Evolutionary conservation across 257 asterid genomes (phyloP).

Genomic region (Nicotiana sylvestris): DNA sequence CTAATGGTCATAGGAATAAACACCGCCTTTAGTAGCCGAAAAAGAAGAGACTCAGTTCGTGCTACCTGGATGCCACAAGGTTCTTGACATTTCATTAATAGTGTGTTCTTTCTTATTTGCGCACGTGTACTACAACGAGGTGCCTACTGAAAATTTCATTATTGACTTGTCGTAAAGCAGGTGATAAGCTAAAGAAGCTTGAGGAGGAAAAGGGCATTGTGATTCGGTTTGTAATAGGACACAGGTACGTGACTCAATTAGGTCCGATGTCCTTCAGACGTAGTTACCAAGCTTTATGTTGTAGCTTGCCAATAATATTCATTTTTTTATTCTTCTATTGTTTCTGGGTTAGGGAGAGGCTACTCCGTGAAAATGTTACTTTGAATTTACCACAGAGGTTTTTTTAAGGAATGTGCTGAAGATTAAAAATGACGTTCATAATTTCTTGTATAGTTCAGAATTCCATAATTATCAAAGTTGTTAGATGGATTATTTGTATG

Average conservation of each 20-base stretch:
- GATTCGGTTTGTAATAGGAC: conserved; percentile 54
- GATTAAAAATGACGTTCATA: background rate
- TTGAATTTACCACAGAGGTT: background rate
- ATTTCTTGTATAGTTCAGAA: background rate
- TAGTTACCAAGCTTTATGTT: background rate
- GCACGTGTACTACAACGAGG: background rate
- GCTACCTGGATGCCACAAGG: conserved; percentile 94
- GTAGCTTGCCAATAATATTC: background rate
- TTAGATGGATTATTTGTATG: background rate
- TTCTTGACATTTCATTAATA: conserved; percentile 23
- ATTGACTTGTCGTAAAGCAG: conserved; percentile 19
- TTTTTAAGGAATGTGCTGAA: background rate
- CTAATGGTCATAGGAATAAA: conserved; percentile 75
- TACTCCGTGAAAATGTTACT: background rate
- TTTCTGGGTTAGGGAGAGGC: background rate
- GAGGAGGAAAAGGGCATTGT: conserved; percentile 59
- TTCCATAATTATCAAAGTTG: background rate
- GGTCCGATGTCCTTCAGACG: background rate
- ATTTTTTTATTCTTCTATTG: background rate
- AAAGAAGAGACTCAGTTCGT: conserved; percentile 83
- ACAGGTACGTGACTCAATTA: conserved; percentile 31
- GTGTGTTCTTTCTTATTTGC: background rate
- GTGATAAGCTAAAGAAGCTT: conserved; percentile 48
- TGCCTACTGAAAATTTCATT: background rate
- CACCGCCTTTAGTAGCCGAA: conserved; percentile 89